Conservation (phyloP, 371 early-diverging fungal genomes). For the Choanephora cucurbitarum region DNA sequence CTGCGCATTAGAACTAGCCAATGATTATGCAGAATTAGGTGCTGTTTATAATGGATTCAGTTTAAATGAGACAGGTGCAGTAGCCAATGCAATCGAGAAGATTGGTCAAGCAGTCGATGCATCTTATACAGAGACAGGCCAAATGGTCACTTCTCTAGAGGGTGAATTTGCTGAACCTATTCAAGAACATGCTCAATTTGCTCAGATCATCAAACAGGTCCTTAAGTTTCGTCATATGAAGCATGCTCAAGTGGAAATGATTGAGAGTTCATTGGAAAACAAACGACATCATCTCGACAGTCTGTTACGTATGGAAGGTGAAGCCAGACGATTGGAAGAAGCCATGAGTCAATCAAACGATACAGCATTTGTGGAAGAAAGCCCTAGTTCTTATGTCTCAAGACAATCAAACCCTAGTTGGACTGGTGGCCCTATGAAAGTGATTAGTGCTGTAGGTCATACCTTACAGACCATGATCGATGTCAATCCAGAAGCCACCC, state of each 20-base stretch:
- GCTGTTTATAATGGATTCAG: conserved; percentile 94
- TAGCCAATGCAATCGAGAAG: conserved; percentile 85
- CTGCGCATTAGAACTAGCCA: conserved; percentile 51
- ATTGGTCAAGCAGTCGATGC: conserved; percentile 91
- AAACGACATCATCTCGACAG: conserved; percentile 69
- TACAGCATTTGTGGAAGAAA: too few species aligned
- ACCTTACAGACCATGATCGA: conserved; percentile 89
- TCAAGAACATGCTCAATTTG: conserved; percentile 87
- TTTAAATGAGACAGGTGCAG: conserved; percentile 71
- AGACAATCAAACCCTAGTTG: too few species aligned
- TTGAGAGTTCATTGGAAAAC: conserved; percentile 67
- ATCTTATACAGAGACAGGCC: conserved; percentile 72
- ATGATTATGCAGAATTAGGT: conserved; percentile 88
- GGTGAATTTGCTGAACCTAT: conserved; percentile 81
- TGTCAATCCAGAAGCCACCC: conserved; percentile 90
- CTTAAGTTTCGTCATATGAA: conserved; percentile 81
- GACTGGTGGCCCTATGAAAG: conserved; percentile 43
- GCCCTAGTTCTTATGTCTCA: too few species aligned
- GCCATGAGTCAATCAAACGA: too few species aligned
- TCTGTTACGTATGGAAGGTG: conserved; percentile 79
- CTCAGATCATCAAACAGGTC: conserved; percentile 82
- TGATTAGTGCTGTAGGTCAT: conserved; percentile 69
- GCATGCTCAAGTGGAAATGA: conserved; percentile 84
- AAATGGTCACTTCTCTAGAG: conserved; percentile 73
- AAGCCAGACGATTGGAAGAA: conserved; percentile 83